Evolutionary conservation across 768 basidiomycete genomes (phyloP).

Genomic region (Boletus edulis): DNA sequence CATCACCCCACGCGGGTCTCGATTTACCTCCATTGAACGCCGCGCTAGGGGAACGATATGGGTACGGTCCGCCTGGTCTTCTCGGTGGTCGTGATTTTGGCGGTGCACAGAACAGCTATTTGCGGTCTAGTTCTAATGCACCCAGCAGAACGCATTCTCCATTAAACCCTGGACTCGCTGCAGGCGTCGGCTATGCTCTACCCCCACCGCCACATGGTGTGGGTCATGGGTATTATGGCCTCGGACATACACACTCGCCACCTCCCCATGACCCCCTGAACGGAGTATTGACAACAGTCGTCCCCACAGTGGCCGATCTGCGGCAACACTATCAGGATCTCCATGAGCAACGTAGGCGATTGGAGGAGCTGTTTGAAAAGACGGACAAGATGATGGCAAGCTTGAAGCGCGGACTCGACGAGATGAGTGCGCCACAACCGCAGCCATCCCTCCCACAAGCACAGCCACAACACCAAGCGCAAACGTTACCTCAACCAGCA

Average conservation of each 20-base stretch:
- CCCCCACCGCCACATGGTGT: constrained; percentile 39
- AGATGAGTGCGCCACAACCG: constrained; percentile 44
- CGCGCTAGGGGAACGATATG: constrained; percentile 37
- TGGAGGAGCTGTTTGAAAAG: constrained; percentile 73
- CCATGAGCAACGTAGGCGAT: constrained; percentile 54
- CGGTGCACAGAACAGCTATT: constrained; percentile 52
- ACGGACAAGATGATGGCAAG: constrained; percentile 73
- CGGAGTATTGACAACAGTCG: constrained; percentile 19
- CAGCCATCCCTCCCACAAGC: constrained; percentile 19
- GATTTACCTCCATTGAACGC: constrained; percentile 61
- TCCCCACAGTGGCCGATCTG: constrained; percentile 58
- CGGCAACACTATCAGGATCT: constrained; percentile 71
- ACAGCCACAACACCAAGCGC: constrained; percentile 26
- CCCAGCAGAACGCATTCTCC: constrained; percentile 77
- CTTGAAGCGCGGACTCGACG: constrained; percentile 72
- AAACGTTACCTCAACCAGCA: constrained; percentile 22
- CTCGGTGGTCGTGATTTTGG: constrained; percentile 32
- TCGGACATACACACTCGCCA: constrained; percentile 39
- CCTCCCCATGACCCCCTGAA: constrained; percentile 33
- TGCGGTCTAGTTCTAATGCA: constrained; percentile 61
- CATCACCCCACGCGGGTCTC: constrained; percentile 45
- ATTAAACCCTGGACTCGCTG: constrained; percentile 46
- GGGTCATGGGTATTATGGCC: constrained; percentile 35
- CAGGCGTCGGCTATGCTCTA: constrained; percentile 40
- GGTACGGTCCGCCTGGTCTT: constrained; percentile 36